phyloP scores from a whole-genome alignment of 352 stramenopile genomes.

The Phytopythium vexans region DNA sequence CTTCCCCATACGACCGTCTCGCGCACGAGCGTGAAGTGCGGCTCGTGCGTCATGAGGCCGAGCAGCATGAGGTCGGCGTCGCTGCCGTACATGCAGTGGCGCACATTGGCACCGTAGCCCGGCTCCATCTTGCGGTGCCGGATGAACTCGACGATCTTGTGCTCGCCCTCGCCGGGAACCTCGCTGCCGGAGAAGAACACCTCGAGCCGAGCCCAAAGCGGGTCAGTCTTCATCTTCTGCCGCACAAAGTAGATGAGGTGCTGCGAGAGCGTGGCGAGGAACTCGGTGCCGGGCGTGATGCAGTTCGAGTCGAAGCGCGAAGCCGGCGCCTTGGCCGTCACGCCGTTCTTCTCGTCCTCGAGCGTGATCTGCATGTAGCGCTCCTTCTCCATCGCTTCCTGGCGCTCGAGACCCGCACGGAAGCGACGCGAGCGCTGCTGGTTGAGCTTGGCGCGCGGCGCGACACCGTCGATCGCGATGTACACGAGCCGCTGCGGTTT shows the following conservation, averaged over 20 bases:
- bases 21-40: slow-evolving; percentile 97
- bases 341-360: slow-evolving; percentile 73
- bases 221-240: slow-evolving; percentile 96
- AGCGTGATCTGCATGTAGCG: slow-evolving; percentile 64
- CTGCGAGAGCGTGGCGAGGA: slow-evolving; percentile 94
- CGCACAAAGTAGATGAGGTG: slow-evolving; percentile 92
- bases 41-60: slow-evolving; percentile 97
- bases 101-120: slow-evolving; percentile 93
- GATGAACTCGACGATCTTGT: slow-evolving; percentile 99
- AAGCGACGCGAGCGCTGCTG: slow-evolving; percentile 98
- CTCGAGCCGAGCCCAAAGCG: slow-evolving; percentile 94
- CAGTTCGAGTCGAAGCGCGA: slow-evolving; percentile 98
- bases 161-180: slow-evolving; percentile 98
- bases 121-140: slow-evolving; percentile 88
- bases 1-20: slow-evolving; percentile 97
- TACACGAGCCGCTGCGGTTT: slow-evolving; percentile 97
- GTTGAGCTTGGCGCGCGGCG: slow-evolving; percentile 99
- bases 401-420: slow-evolving; percentile 78
- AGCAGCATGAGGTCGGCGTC: slow-evolving; percentile 99
- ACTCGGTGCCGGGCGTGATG: slow-evolving; percentile 99
- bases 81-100: slow-evolving; percentile 98
- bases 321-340: slow-evolving; percentile 13
- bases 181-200: slow-evolving; percentile 97
- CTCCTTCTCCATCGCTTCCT: slow-evolving; percentile 70
- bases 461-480: slow-evolving; percentile 98